phyloP scores from a whole-genome alignment of 345 rosid genomes.

The Schrenkiella parvula region DNA sequence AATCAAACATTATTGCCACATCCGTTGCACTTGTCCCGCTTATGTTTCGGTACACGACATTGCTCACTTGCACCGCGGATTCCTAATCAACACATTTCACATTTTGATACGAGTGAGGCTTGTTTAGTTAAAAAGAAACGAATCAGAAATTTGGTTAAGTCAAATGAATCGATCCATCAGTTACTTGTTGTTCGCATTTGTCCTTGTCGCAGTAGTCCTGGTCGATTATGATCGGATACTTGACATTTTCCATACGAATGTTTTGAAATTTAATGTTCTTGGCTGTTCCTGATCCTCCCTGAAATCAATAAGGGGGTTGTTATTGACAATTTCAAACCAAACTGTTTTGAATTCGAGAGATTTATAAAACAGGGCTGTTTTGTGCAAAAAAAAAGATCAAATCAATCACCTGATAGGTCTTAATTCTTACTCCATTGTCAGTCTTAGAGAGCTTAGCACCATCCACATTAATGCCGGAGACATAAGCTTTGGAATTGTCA shows the following conservation, averaged over 20 bases:
- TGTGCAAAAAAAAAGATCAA: not conserved
- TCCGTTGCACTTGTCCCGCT: conserved; percentile 69
- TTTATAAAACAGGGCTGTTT: not conserved
- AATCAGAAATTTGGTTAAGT: not conserved
- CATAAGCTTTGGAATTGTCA: conserved; percentile 49
- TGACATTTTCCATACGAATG: conserved; percentile 63
- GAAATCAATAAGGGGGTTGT: not conserved
- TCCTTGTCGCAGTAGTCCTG: conserved; percentile 79
- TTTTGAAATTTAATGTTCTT: conserved; percentile 66
- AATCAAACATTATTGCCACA: conserved; percentile 57
- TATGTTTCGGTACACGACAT: conserved; percentile 69
- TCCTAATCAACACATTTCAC: conserved; percentile 31
- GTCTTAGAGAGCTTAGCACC: conserved; percentile 62
- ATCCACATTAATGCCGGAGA: conserved; percentile 58
- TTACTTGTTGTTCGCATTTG: conserved; percentile 62
- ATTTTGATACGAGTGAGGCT: not conserved
- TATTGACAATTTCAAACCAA: not conserved
- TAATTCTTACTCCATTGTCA: conserved; percentile 81
- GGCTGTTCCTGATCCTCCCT: conserved; percentile 96
- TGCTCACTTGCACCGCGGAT: conserved; percentile 63
- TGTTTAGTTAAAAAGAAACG: not conserved
- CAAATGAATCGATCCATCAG: not conserved
- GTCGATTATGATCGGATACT: conserved; percentile 79
- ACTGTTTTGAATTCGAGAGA: not conserved
- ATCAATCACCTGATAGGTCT: conserved; percentile 71